Conservation (phyloP, 495 filamentous ascomycete species). For the Neurospora tetraspora region DNA sequence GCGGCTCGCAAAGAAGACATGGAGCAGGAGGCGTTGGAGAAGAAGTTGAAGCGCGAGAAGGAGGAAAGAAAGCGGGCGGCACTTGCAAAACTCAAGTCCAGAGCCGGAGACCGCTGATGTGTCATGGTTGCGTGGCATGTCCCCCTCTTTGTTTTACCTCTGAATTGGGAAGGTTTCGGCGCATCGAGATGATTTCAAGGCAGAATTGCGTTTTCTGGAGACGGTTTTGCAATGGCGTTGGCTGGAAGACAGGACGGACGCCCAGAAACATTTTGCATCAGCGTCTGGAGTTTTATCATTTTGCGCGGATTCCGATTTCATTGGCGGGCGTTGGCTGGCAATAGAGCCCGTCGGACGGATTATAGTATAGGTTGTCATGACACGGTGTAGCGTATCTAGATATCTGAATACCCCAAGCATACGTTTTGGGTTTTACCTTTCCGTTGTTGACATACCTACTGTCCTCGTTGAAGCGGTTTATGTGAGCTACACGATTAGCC, state of each 20-base stretch:
- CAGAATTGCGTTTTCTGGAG: conserved; percentile 4
- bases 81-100: conserved; percentile 10
- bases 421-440: background rate
- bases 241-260: conserved; percentile 7
- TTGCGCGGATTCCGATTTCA: background rate
- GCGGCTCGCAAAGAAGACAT: conserved; percentile 43
- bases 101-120: conserved; percentile 8
- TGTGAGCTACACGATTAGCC: background rate
- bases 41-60: conserved; percentile 34
- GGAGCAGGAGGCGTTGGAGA: conserved; percentile 35
- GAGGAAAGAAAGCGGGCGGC: conserved; percentile 29
- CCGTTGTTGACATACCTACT: background rate
- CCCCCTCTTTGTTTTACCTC: background rate
- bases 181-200: background rate
- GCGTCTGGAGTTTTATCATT: conserved; percentile 11
- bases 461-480: background rate
- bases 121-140: background rate
- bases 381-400: background rate
- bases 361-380: background rate
- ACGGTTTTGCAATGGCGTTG: conserved; percentile 7
- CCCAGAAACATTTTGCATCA: conserved; percentile 15
- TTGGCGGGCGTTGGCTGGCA: background rate
- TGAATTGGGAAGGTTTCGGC: background rate
- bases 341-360: background rate
- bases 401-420: background rate